These are phyloP conservation scores for Dipteronia dyeriana DNA, from an alignment of 345 rosid genomes.

Conservation along the genomic window DNA sequence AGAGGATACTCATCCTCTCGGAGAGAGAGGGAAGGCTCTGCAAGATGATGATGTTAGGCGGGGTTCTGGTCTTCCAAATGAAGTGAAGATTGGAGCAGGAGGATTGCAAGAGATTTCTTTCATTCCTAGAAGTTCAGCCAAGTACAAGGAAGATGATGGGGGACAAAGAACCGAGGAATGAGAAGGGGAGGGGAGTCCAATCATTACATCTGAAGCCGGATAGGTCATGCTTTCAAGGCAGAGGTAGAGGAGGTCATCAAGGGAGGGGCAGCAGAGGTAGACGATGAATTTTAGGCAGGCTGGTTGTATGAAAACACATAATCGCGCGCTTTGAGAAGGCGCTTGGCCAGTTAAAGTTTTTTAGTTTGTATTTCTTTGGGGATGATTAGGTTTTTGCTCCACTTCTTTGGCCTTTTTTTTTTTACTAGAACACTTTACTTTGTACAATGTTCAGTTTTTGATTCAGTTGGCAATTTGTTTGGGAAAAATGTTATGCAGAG, in stretches of 20 bases:
- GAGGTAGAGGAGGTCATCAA: constrained; percentile 28
- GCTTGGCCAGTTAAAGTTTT: background rate
- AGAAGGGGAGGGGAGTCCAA: constrained; percentile 76
- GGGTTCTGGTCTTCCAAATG: constrained; percentile 38
- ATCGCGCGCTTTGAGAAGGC: background rate
- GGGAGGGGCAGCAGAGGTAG: constrained; percentile 34
- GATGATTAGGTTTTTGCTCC: background rate
- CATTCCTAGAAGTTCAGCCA: constrained; percentile 56
- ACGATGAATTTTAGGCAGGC: background rate
- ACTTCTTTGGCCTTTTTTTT: background rate
- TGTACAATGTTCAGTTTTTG: background rate
- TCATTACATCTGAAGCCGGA: constrained; percentile 65
- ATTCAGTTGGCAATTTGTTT: background rate
- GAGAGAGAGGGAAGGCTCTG: constrained; percentile 75
- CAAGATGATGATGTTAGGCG: constrained; percentile 30
- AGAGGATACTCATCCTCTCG: constrained; percentile 77
- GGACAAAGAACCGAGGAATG: constrained; percentile 38
- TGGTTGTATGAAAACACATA: background rate
- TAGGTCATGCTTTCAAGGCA: constrained; percentile 44
- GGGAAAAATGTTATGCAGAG: background rate
- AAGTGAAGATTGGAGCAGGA: constrained; percentile 80
- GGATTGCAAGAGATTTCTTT: constrained; percentile 89
- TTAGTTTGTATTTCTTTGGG: background rate
- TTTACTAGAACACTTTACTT: background rate
- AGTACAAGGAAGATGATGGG: constrained; percentile 61